phyloP scores from a whole-genome alignment of 1,284 basidiomycete species.

The Waitea zeae region DNA sequence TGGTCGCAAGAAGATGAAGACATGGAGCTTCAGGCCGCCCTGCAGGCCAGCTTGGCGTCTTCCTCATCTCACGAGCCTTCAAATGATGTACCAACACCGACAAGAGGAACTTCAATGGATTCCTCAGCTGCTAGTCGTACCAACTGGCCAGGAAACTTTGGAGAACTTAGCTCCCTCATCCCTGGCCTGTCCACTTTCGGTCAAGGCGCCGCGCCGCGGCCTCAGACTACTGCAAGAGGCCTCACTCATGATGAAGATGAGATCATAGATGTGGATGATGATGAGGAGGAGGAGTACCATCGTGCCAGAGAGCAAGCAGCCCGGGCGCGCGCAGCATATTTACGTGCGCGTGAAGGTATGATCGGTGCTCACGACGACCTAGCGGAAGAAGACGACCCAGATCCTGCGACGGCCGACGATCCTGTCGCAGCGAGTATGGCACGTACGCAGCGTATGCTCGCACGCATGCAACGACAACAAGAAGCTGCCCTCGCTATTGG shows the following conservation, averaged over 20 bases:
- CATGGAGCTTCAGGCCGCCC: slow-evolving; percentile 68
- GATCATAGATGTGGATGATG: no score
- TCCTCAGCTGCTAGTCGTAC: no score
- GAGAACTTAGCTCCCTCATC: not conserved
- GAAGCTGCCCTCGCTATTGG: slow-evolving; percentile 39
- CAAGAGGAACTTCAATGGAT: no score
- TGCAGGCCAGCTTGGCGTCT: slow-evolving; percentile 55
- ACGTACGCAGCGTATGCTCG: slow-evolving; percentile 41
- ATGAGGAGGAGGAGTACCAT: no score
- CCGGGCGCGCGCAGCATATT: not conserved
- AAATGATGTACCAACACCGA: slow-evolving; percentile 6
- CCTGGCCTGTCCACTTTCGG: no score
- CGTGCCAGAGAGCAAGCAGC: not conserved
- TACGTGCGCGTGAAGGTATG: no score
- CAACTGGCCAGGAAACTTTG: no score
- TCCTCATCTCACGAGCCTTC: slow-evolving; percentile 1
- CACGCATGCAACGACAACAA: slow-evolving; percentile 51
- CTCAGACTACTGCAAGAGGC: not conserved
- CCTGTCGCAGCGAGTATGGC: slow-evolving; percentile 51
- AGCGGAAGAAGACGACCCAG: not conserved
- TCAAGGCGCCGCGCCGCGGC: not conserved
- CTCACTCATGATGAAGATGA: not conserved
- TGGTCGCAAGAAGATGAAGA: slow-evolving; percentile 74
- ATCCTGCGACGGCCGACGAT: slow-evolving; percentile 16
- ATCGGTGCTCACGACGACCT: not conserved